These are phyloP conservation scores for Psilocybe azurescens DNA, from an alignment of 768 basidiomycete species.

Conservation along the genomic window DNA sequence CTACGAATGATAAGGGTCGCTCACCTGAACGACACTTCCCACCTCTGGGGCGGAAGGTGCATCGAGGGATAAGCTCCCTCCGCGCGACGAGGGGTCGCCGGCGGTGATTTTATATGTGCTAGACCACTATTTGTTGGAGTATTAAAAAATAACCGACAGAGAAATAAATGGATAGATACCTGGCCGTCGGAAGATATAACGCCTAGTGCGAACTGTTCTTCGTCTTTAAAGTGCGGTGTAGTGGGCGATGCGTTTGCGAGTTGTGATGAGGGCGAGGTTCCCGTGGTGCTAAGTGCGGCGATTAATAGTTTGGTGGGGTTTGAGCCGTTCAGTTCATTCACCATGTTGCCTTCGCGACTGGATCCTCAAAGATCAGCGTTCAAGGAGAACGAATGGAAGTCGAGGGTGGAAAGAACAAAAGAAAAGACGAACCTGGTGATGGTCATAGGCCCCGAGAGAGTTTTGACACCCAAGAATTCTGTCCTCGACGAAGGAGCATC, in stretches of 20 bases:
- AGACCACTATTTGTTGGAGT: slow-evolving; percentile 35
- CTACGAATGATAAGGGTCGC: not conserved
- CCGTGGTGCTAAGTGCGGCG: slow-evolving; percentile 48
- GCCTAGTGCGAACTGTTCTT: slow-evolving; percentile 62
- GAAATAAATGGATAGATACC: slow-evolving; percentile 22
- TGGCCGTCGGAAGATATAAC: slow-evolving; percentile 35
- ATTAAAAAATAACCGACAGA: not conserved
- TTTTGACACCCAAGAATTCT: slow-evolving; percentile 44
- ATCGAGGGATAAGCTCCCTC: slow-evolving; percentile 67
- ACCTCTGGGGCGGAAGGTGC: slow-evolving; percentile 51
- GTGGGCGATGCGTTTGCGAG: not conserved
- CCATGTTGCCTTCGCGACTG: slow-evolving; percentile 77
- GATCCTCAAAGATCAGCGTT: too few relatives aligned
- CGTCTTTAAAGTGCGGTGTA: slow-evolving; percentile 47
- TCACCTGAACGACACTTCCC: slow-evolving; percentile 43
- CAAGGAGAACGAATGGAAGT: too few relatives aligned
- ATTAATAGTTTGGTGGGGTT: slow-evolving; percentile 72
- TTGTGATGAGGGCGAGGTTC: slow-evolving; percentile 19
- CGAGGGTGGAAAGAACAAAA: not conserved
- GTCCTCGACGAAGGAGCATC: slow-evolving; percentile 19
- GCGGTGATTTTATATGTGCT: slow-evolving; percentile 66
- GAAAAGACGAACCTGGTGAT: slow-evolving; percentile 55
- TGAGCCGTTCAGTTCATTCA: slow-evolving; percentile 56
- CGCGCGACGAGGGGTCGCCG: slow-evolving; percentile 66
- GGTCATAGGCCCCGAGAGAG: slow-evolving; percentile 50